phyloP scores from a whole-genome alignment of 2,329 filamentous ascomycete species.

The Trichocomaceae sp. region DNA sequence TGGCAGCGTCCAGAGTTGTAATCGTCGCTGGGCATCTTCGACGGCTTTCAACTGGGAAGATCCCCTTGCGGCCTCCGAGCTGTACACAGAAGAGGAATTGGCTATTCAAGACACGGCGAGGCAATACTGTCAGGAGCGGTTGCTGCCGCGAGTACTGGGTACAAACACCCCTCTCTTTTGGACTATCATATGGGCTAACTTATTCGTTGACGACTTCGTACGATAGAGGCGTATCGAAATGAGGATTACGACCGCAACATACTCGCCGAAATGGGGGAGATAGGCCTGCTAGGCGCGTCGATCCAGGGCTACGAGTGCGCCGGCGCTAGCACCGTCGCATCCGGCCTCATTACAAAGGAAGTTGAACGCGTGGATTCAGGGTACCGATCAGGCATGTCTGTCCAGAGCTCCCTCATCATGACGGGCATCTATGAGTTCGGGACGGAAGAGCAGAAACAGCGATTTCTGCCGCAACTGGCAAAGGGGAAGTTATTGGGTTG shows the following conservation, averaged over 20 bases:
- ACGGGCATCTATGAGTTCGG: conserved; percentile 85
- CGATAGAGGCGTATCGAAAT: conserved; percentile 73
- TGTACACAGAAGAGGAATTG: conserved; percentile 83
- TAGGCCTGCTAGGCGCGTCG: conserved; percentile 79
- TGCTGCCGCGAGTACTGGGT: conserved; percentile 83
- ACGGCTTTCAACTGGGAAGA: conserved; percentile 82
- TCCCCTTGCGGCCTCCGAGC: conserved; percentile 64
- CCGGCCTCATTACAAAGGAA: conserved; percentile 82
- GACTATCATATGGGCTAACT: not conserved
- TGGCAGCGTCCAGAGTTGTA: conserved; percentile 4
- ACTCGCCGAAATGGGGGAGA: conserved; percentile 82
- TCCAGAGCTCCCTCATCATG: conserved; percentile 90
- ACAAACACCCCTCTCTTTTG: conserved; percentile 27
- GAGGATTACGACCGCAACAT: conserved; percentile 83
- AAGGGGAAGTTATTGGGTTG: conserved; percentile 76
- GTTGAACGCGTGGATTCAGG: conserved; percentile 88
- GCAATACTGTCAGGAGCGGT: conserved; percentile 84
- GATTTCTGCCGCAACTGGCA: conserved; percentile 71
- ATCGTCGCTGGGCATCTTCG: conserved; percentile 28
- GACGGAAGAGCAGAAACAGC: conserved; percentile 79
- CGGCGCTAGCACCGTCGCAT: conserved; percentile 77
- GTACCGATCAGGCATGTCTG: conserved; percentile 87
- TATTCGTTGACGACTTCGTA: not conserved
- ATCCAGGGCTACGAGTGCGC: conserved; percentile 86
- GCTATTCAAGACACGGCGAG: conserved; percentile 87